Base-by-base conservation (phyloP, 164 flowering plant genomes). In the Vitis cinerea region DNA sequence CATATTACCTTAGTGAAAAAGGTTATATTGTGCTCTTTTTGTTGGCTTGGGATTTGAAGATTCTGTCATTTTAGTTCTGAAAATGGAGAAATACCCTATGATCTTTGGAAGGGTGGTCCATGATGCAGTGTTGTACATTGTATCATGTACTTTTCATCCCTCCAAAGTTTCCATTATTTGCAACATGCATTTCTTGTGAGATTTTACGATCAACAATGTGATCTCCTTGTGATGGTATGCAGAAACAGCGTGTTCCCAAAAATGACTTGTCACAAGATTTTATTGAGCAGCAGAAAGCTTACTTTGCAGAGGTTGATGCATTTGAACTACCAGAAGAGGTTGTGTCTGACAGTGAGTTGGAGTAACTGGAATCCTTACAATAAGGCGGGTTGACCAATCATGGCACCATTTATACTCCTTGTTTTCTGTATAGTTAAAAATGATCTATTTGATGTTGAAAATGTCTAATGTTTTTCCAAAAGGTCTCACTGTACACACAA, bases 311-410 rank as follows among this genome's bases (percentile, higher is more conserved):
- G 68, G 56, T 90, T 23, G 93, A 90, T 75, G 89, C 81, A 29
- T 86, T 86, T 72, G 86, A 88, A 75, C 81, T 90, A 66, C 71
- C 67, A 67, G 93, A 57, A 71, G 93, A 88, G 78, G 87, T 79
- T 61, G 80, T 51, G 7, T 88, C 91, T 10, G 77, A 55, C 61
- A 69, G 76, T 44, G 85, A 86, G 64, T 67, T 72, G 63, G 84
- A 84, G n/a, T 80, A 78, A 59, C 15, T 49, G 50, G 53, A 52
- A 50, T 57, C 44, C 4, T 23, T 37, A 37, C 7, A 37, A 37
- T 37, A 37, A 37, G 44, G 44, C 44, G 7, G 44, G 7, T 37
- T 37, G 44, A 37, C 27, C 27, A 23, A 23, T 23, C 27, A 23
- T 23, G 27, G 27, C 27, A 23, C 27, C 27, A 23, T 23, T 23